Evolutionary conservation across 192 early-diverging fungal genomes (phyloP).

Genomic region (Powellomyces hirtus): DNA sequence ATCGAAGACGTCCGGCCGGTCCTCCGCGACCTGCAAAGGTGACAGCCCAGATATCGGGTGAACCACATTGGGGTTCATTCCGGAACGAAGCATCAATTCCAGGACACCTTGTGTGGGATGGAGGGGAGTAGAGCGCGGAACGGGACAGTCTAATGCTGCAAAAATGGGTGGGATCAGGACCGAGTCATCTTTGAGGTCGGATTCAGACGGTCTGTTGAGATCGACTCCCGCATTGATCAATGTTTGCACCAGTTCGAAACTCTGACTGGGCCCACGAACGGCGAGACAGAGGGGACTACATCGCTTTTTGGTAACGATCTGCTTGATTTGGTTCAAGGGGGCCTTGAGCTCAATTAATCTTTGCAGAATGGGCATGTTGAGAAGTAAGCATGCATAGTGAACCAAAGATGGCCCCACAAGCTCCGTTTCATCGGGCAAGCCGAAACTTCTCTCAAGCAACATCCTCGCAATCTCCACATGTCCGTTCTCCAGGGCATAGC

Average conservation of each 20-base stretch:
- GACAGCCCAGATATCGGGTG: not conserved
- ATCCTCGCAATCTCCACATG: slow-evolving; percentile 19
- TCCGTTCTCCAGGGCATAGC: slow-evolving; percentile 42
- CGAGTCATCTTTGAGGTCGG: not conserved
- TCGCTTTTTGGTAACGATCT: no score
- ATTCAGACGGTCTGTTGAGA: not conserved
- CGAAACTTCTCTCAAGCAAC: slow-evolving; percentile 8
- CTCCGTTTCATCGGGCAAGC: slow-evolving; percentile 13
- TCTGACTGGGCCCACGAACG: no score
- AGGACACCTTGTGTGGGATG: not conserved
- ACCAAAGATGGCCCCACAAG: not conserved
- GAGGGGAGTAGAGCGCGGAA: no score
- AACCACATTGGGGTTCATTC: slow-evolving; percentile 21
- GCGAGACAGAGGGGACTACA: no score
- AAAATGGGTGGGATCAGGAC: not conserved
- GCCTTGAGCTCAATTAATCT: not conserved
- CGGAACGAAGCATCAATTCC: slow-evolving; percentile 5
- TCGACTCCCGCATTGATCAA: not conserved
- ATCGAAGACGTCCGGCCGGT: not conserved
- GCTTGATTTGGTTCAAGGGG: no score
- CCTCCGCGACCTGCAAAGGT: not conserved
- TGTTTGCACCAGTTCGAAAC: no score
- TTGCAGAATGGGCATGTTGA: no score
- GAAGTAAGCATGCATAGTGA: not conserved
- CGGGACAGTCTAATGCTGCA: not conserved